Evolutionary conservation across 805 yeast species (phyloP), one percentile per base, ranked within the genome.

Genomic region (Monosporozyma servazzii): DNA sequence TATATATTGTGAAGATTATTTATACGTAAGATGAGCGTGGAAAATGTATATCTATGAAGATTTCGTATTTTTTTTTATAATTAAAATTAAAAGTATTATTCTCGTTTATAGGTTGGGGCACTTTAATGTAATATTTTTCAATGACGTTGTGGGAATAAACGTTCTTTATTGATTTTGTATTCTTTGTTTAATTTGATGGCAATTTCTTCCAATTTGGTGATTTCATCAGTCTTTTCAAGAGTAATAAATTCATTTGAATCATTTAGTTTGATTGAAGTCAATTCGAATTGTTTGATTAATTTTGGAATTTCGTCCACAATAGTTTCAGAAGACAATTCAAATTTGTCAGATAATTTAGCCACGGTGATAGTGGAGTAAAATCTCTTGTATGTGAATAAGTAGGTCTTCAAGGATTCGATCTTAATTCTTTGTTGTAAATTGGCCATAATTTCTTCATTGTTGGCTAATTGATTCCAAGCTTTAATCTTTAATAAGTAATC

Each of bases 381-480:
- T 33, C 82, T 70, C 65, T 86, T 87, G 74, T 84, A 89, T 56
- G 86, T 83, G 76, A 88, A 86, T 57, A 93, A 75, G 69, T 86
- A 93, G n/a, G 97, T 88, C 71, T 96, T 82, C 65, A 93, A 77
- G 47, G 96, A 95, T 71, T 88, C 96, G 50, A 81, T 74, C 75
- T 93, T 95, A 61, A 95, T 78, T 72, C 86, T 87, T 57, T 77
- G 78, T 58, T 77, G 78, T 63, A 93, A 76, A 83, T 86, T 80
- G n/a, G 70, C 71, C 71, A 81, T 82, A 65, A 88, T 77, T 47
- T 75, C 71, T 48, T 80, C 88, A 51, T 81, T 68, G 59, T 86
- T 82, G 53, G 88, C 81, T 69, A 88, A 75, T 68, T 89, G 76
- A 56, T 79, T 78, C 98, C 98, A 93, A 68, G 91, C 83, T 27